Percentiles rank a stretch among this genome's conserved stretches.
These are phyloP conservation scores for Apostasia shenzhenica DNA, from an alignment of 106 monocot species.

Conservation along the genomic window DNA sequence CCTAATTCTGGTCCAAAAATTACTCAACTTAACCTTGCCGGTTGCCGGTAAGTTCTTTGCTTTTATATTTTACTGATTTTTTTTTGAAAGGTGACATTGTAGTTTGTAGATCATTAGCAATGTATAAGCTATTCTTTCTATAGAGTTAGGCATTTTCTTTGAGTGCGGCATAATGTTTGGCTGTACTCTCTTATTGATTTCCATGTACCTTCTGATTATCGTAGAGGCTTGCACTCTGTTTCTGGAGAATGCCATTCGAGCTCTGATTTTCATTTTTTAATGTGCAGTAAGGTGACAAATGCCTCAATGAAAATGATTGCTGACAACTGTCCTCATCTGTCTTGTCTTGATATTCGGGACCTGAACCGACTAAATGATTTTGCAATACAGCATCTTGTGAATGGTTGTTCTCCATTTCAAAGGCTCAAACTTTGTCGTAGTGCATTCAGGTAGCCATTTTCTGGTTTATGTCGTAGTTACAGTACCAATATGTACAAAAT, in stretches of 20 bases:
- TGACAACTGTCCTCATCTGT: slow-evolving; percentile 39
- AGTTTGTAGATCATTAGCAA: too few species aligned
- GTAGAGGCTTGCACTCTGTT: too few species aligned
- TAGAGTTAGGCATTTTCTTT: too few species aligned
- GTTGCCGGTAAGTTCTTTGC: slow-evolving; percentile 54
- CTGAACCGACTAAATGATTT: slow-evolving; percentile 58
- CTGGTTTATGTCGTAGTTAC: too few species aligned
- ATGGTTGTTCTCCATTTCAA: slow-evolving; percentile 47
- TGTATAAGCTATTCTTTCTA: too few species aligned
- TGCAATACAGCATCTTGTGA: slow-evolving; percentile 55
- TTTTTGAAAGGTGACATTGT: too few species aligned
- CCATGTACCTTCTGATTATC: not conserved
- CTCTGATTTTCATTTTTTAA: not conserved
- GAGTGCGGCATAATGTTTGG: too few species aligned
- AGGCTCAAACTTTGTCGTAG: slow-evolving; percentile 49
- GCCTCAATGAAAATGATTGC: slow-evolving; percentile 57
- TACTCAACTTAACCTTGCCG: slow-evolving; percentile 46
- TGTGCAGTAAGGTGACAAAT: slow-evolving; percentile 46
- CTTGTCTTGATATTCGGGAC: slow-evolving; percentile 53
- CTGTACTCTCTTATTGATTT: not conserved
- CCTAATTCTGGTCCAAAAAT: slow-evolving; percentile 42
- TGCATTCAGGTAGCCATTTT: slow-evolving; percentile 50
- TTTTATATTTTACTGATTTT: not conserved
- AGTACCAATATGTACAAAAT: too few species aligned
- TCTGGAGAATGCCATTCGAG: not conserved